phyloP scores from a whole-genome alignment of 352 stramenopile genomes.

The Globisporangium uncinulatum region DNA sequence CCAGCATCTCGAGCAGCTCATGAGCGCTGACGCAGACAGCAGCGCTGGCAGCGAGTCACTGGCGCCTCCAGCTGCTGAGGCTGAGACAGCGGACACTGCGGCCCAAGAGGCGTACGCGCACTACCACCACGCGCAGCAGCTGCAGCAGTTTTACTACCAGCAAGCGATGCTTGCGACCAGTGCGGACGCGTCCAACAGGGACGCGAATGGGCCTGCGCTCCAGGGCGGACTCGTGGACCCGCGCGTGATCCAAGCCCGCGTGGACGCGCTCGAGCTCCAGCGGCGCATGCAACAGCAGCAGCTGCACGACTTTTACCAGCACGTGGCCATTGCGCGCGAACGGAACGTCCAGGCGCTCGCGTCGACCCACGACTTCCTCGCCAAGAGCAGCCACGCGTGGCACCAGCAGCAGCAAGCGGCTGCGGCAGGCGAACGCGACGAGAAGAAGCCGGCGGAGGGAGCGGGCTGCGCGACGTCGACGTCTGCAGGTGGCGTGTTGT shows the following conservation, averaged over 20 bases:
- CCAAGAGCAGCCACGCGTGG: conserved; percentile 32
- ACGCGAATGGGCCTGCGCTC: conserved; percentile 18
- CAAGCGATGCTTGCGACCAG: conserved; percentile 43
- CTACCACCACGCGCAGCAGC: conserved; percentile 37
- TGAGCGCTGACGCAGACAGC: conserved; percentile 4
- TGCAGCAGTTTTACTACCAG: conserved; percentile 64
- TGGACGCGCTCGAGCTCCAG: conserved; percentile 47
- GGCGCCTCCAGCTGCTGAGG: background rate
- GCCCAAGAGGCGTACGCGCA: conserved; percentile 32
- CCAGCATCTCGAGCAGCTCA: conserved; percentile 20
- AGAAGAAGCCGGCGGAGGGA: conserved; percentile 2
- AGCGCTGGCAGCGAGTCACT: conserved; percentile 9
- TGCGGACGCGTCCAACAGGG: conserved; percentile 16
- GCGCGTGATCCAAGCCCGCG: conserved; percentile 50
- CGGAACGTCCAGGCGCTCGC: conserved; percentile 49
- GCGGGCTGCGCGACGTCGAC: too few species aligned
- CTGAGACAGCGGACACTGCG: conserved; percentile 10
- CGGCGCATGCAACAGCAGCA: conserved; percentile 37
- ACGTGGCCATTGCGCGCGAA: conserved; percentile 37
- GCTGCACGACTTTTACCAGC: conserved; percentile 49
- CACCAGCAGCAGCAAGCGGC: conserved; percentile 23
- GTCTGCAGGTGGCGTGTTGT: conserved; percentile 31
- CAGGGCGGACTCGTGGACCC: conserved; percentile 53
- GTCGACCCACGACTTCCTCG: conserved; percentile 39
- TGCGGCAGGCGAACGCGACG: conserved; percentile 12